Evolutionary conservation across 2,329 filamentous ascomycete species (phyloP).

Genomic region (Penicillium capsulatum): DNA sequence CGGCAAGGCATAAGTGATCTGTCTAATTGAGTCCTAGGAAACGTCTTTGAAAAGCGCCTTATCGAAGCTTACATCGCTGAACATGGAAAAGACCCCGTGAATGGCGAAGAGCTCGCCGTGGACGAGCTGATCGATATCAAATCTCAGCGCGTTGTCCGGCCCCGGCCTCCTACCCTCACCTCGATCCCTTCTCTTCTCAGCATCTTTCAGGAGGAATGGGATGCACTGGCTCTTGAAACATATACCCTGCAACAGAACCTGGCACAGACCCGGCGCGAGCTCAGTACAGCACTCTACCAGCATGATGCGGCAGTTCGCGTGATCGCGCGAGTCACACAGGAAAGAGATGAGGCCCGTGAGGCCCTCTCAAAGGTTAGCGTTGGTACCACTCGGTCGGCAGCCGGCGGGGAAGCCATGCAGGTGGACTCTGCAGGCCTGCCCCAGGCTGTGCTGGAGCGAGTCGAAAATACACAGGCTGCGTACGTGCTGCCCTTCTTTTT

Average conservation of each 20-base stretch:
- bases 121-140: constrained; percentile 89
- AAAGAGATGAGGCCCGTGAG: constrained; percentile 87
- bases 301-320: constrained; percentile 96
- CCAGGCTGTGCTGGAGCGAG: constrained; percentile 63
- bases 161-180: constrained; percentile 86
- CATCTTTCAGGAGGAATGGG: constrained; percentile 98
- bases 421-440: constrained; percentile 77
- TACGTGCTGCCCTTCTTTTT: constrained; percentile 46
- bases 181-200: constrained; percentile 93
- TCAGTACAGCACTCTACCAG: constrained; percentile 90
- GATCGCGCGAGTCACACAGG: constrained; percentile 82
- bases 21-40: constrained; percentile 53
- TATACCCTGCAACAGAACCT: constrained; percentile 89
- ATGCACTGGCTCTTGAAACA: constrained; percentile 83
- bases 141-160: constrained; percentile 75
- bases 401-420: constrained; percentile 81
- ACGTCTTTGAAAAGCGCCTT: constrained; percentile 89
- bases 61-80: constrained; percentile 94
- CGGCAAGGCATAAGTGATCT: constrained; percentile 11
- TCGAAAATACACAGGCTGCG: constrained; percentile 77
- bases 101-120: constrained; percentile 73
- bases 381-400: constrained; percentile 49
- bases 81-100: constrained; percentile 87
- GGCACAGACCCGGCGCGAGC: constrained; percentile 83
- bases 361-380: constrained; percentile 82